Conservation (phyloP, 805 yeast genomes). For the Starmerella apis region DNA sequence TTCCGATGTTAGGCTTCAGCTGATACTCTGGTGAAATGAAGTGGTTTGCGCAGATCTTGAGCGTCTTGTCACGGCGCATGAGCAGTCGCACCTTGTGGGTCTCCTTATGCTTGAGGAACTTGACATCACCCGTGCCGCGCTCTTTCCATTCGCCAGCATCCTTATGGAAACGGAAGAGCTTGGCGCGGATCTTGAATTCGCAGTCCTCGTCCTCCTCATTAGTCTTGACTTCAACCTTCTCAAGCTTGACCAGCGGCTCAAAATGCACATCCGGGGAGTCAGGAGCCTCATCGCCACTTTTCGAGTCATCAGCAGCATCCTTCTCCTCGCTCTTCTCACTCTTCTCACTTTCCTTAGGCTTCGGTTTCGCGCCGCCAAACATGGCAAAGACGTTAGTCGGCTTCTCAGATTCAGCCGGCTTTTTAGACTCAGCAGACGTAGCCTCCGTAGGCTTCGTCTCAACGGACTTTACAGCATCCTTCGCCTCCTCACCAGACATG, state of each 20-base stretch:
- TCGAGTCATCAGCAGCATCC: conserved; percentile 40
- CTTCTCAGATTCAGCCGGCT: conserved; percentile 9
- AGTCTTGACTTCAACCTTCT: conserved; percentile 92
- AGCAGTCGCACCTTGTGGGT: conserved; percentile 76
- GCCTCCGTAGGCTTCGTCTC: conserved; percentile 6
- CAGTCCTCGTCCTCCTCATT: conserved; percentile 86
- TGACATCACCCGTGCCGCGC: conserved; percentile 98
- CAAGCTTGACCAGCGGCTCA: conserved; percentile 90
- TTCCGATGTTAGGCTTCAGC: conserved; percentile 86
- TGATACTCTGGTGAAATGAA: conserved; percentile 61
- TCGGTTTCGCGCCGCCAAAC: conserved; percentile 87
- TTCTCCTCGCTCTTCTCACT: conserved; percentile 54
- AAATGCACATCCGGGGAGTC: conserved; percentile 82
- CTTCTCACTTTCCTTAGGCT: conserved; percentile 35
- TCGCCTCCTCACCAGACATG: conserved; percentile 20
- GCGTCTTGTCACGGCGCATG: conserved; percentile 98
- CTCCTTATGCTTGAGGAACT: conserved; percentile 80
- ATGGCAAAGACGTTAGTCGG: conserved; percentile 65
- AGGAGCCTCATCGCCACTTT: conserved; percentile 41
- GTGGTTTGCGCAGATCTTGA: conserved; percentile 97
- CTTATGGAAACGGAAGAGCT: conserved; percentile 69
- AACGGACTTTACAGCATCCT: conserved; percentile 12
- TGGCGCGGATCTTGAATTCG: conserved; percentile 78
- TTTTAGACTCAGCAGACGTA: neutral
- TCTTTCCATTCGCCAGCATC: conserved; percentile 82